phyloP scores from a whole-genome alignment of 2,329 filamentous ascomycete species.

The Penicillium olsonii region DNA sequence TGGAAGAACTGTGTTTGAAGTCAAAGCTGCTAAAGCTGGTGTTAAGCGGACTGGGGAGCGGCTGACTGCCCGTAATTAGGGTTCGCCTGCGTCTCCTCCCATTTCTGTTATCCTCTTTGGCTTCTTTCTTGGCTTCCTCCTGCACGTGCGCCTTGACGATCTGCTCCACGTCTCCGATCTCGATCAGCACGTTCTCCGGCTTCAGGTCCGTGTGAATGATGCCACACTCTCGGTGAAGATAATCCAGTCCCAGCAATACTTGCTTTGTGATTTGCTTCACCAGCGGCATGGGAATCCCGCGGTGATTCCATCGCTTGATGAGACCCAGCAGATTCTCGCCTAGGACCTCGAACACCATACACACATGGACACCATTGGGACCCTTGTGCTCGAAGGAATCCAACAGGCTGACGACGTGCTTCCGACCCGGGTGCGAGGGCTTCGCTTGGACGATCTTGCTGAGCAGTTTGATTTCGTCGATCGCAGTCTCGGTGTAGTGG shows the following conservation, averaged over 20 bases:
- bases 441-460: conserved; percentile 97
- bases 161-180: conserved; percentile 98
- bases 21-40: conserved; percentile 83
- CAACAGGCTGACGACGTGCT: conserved; percentile 91
- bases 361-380: conserved; percentile 93
- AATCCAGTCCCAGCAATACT: conserved; percentile 91
- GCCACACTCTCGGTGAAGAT: conserved; percentile 94
- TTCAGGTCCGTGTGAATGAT: conserved; percentile 99
- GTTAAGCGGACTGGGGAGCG: conserved; percentile 90
- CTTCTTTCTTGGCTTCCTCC: conserved; percentile 62
- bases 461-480: conserved; percentile 98
- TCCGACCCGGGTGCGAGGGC: conserved; percentile 87
- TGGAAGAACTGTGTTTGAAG: conserved; percentile 60
- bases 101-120: conserved; percentile 89
- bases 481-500: conserved; percentile 97
- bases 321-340: conserved; percentile 92
- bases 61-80: conserved; percentile 95
- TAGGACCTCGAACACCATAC: conserved; percentile 98
- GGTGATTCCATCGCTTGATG: conserved; percentile 98
- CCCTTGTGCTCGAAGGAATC: conserved; percentile 98
- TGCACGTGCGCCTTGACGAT: conserved; percentile 97
- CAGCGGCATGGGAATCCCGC: conserved; percentile 91
- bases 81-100: conserved; percentile 86
- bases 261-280: conserved; percentile 99
- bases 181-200: conserved; percentile 96